A percentile compares a stretch with the other conserved stretches of the same genome.
These are phyloP conservation scores for Phaffia tasmanica DNA, from an alignment of 768 basidiomycete species.

Conservation along the genomic window DNA sequence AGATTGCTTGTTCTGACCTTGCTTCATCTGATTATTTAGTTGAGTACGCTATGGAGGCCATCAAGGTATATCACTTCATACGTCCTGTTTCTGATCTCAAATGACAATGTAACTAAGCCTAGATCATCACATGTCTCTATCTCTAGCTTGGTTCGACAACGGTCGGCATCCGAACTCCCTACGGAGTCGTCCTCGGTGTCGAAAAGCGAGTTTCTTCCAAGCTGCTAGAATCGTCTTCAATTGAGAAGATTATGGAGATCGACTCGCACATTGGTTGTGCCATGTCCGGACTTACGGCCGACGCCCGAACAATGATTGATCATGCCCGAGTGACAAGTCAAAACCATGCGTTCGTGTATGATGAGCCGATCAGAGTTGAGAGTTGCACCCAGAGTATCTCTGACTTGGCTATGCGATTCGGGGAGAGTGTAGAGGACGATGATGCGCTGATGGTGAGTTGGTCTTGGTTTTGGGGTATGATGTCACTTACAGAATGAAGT, in stretches of 20 bases:
- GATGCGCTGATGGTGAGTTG: slow-evolving; percentile 80
- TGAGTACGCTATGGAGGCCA: slow-evolving; percentile 99
- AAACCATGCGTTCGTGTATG: slow-evolving; percentile 91
- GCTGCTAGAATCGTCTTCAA: slow-evolving; percentile 83
- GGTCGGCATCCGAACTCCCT: slow-evolving; percentile 79
- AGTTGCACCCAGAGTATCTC: slow-evolving; percentile 96
- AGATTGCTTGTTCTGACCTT: slow-evolving; percentile 17
- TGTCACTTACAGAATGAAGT: not conserved
- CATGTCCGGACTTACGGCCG: slow-evolving; percentile 89
- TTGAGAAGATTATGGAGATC: slow-evolving; percentile 99
- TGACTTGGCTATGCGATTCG: slow-evolving; percentile 90
- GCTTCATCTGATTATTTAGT: slow-evolving; percentile 45
- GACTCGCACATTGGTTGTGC: slow-evolving; percentile 92
- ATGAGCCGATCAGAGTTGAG: slow-evolving; percentile 93
- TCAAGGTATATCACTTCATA: slow-evolving; percentile 53
- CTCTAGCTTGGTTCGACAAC: slow-evolving; percentile 90
- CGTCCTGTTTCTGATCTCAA: too few species aligned
- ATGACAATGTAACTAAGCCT: not conserved
- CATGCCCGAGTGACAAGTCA: slow-evolving; percentile 94
- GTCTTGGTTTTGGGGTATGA: not conserved
- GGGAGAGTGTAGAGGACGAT: slow-evolving; percentile 97
- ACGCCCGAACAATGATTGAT: slow-evolving; percentile 99
- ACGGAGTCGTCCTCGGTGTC: slow-evolving; percentile 86
- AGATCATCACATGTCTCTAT: not conserved
- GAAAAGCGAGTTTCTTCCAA: slow-evolving; percentile 98